A percentile compares a stretch with the other conserved stretches of the same genome.
phyloP scores from a whole-genome alignment of 208 protist genomes.

The Trichomonas vaginalis region DNA sequence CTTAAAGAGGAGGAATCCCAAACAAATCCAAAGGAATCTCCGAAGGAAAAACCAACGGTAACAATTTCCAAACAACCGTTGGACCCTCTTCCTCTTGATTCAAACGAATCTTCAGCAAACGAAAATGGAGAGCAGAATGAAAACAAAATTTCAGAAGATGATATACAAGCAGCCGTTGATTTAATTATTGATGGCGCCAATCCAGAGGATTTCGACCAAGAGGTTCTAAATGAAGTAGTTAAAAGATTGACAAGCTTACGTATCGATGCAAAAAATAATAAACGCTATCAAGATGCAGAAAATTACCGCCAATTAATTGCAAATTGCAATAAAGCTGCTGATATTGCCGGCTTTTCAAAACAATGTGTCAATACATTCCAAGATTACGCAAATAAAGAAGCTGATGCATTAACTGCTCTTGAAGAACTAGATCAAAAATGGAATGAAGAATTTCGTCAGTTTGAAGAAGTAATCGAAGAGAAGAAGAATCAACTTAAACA shows the following conservation, averaged over 20 bases:
- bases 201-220: neutral
- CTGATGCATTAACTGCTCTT: neutral
- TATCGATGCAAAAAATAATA: neutral
- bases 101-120: neutral
- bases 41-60: neutral
- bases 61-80: neutral
- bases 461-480: neutral
- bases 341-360: constrained; percentile 1
- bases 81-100: neutral
- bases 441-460: neutral
- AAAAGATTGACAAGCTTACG: neutral
- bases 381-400: neutral
- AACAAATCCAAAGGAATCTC: neutral
- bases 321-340: neutral
- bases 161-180: neutral
- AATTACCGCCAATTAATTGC: neutral
- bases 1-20: neutral
- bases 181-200: neutral
- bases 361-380: neutral
- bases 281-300: neutral
- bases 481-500: neutral
- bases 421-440: neutral
- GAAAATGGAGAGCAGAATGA: neutral
- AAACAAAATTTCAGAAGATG: neutral
- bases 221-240: neutral